Conservation (phyloP, 2,329 filamentous ascomycete species). For the Drechslera avenae region DNA sequence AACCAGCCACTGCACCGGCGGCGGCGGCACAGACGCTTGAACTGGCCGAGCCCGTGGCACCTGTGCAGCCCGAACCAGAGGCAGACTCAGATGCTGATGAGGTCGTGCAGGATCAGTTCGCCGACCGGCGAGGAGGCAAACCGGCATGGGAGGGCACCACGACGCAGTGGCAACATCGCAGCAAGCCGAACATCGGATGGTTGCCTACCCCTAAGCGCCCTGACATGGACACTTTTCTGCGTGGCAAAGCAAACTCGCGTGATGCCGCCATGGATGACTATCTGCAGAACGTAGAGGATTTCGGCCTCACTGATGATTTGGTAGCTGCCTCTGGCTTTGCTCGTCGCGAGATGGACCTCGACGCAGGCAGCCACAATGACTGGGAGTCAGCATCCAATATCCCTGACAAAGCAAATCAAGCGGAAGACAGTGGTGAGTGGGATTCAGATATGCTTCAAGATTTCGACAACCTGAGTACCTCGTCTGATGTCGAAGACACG, state of each 20-base stretch:
- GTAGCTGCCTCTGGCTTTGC: conserved; percentile 33
- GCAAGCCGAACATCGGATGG: conserved; percentile 47
- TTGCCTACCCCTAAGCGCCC: conserved; percentile 29
- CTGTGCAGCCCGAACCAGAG: conserved; percentile 4
- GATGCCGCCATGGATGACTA: conserved; percentile 67
- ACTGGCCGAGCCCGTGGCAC: conserved; percentile 4
- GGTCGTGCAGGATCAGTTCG: conserved; percentile 29
- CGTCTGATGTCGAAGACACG: conserved; percentile 52
- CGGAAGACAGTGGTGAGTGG: conserved; percentile 46
- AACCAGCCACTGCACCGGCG: conserved; percentile 2
- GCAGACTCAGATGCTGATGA: conserved; percentile 31
- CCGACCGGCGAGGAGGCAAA: conserved; percentile 32
- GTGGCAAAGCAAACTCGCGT: conserved; percentile 25
- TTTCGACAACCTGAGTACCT: conserved; percentile 58
- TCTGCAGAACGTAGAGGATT: conserved; percentile 66
- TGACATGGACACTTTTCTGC: conserved; percentile 28
- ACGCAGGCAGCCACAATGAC: conserved; percentile 40
- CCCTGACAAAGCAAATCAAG: conserved; percentile 16
- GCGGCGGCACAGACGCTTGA: conserved; percentile 3
- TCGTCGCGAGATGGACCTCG: conserved; percentile 43
- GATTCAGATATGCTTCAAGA: conserved; percentile 53
- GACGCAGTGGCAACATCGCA: conserved; percentile 41
- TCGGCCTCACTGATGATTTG: conserved; percentile 45
- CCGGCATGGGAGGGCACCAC: conserved; percentile 39
- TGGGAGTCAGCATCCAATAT: conserved; percentile 31